Conservation (phyloP, 176 grass and related monocot species). For the Dendrocalamus sinicus region DNA sequence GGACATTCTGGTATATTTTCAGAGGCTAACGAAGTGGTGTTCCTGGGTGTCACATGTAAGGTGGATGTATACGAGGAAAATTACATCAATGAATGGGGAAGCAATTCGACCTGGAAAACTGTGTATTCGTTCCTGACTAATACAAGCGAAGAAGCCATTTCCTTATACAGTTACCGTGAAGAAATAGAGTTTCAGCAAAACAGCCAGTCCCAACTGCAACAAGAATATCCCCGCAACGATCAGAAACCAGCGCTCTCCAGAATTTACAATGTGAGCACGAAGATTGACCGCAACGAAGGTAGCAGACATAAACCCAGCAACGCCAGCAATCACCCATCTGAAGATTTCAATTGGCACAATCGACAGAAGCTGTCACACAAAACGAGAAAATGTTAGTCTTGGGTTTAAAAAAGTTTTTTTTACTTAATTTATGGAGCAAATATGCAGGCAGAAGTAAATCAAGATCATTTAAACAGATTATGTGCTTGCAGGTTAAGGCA, state of each 20-base stretch:
- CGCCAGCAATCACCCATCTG: conserved; percentile 91
- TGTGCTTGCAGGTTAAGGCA: not conserved
- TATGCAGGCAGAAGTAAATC: not conserved
- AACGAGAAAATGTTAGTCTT: conserved; percentile 32
- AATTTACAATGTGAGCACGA: conserved; percentile 81
- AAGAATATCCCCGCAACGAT: conserved; percentile 95
- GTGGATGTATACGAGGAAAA: conserved; percentile 53
- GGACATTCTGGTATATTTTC: conserved; percentile 24
- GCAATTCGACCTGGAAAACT: conserved; percentile 29
- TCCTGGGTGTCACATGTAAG: conserved; percentile 37
- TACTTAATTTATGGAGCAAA: not conserved
- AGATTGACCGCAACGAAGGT: conserved; percentile 95
- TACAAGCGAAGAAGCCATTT: conserved; percentile 36
- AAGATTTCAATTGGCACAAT: conserved; percentile 97
- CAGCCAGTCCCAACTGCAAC: conserved; percentile 82
- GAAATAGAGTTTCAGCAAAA: conserved; percentile 95
- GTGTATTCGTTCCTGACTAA: conserved; percentile 47
- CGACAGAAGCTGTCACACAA: conserved; percentile 69
- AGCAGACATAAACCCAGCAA: conserved; percentile 94
- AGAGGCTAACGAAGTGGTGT: not conserved
- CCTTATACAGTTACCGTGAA: conserved; percentile 92
- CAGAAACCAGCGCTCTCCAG: conserved; percentile 89
- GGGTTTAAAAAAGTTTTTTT: not conserved
- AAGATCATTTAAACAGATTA: not conserved
- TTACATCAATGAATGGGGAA: conserved; percentile 55